Evolutionary conservation across 345 rosid genomes (phyloP).

Genomic region (Gossypium bickii): DNA sequence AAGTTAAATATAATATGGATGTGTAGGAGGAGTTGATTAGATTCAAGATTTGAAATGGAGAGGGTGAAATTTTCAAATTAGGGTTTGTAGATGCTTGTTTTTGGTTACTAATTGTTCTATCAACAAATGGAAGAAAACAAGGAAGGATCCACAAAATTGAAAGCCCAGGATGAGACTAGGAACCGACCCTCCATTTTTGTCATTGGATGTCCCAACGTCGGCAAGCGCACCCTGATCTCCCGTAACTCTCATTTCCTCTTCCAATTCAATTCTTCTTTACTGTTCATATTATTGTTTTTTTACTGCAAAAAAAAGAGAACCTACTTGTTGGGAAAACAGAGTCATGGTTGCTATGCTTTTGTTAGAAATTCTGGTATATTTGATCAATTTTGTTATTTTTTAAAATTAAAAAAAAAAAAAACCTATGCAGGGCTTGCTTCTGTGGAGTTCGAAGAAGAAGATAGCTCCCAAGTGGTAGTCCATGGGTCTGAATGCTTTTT

Average conservation of each 20-base stretch:
- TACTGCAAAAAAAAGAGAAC: background rate
- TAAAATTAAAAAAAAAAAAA: too few relatives aligned
- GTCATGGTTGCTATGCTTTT: background rate
- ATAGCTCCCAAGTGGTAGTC: constrained; percentile 36
- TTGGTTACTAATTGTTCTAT: too few relatives aligned
- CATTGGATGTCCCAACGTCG: constrained; percentile 70
- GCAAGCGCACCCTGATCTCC: constrained; percentile 84
- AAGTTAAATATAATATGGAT: background rate
- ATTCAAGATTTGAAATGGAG: background rate
- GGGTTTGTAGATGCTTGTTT: background rate
- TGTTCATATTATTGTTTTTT: background rate
- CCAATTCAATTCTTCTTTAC: background rate
- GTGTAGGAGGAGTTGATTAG: background rate
- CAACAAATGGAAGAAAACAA: constrained; percentile 7
- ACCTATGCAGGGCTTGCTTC: constrained; percentile 50
- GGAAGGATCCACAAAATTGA: constrained; percentile 10
- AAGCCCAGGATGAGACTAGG: constrained; percentile 24
- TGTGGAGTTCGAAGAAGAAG: constrained; percentile 57
- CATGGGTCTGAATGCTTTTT: constrained; percentile 32
- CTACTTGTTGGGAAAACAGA: background rate
- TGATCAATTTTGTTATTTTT: background rate
- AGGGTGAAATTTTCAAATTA: background rate
- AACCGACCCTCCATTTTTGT: constrained; percentile 58
- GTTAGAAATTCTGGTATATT: background rate
- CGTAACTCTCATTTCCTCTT: constrained; percentile 34